Base-by-base conservation (phyloP, 2,329 filamentous ascomycete genomes). In the Sporothrix pseudoabietina region DNA sequence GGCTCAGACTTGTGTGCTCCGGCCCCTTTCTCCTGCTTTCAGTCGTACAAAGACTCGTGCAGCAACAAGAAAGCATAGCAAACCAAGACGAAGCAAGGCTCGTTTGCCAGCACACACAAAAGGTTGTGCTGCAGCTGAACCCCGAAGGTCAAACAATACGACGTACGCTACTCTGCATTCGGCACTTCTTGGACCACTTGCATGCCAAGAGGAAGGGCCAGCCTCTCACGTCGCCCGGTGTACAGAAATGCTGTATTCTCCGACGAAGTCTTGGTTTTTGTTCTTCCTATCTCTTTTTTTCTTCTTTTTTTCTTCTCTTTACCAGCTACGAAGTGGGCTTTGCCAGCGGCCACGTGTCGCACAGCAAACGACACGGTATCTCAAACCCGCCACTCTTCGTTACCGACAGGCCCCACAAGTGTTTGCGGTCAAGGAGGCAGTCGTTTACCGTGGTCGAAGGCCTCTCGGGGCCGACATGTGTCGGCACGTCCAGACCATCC, bases 111-210 rank as follows among this genome's bases (percentile, higher is more conserved):
- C 65, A 68, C 65, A 68, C 44, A 52, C 44, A n/a, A 47, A 47
- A 69, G 61, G 55, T 69, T 30, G 71, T 72, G 65, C 66, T 16
- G 69, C 65, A 61, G 65, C 65, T 69, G 65, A 73, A 69, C 39
- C 39, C 71, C 71, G 61, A 72, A 55, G 35, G 49, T 59, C 22
- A 10, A 55, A 55, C 39, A 35, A 32, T 19, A 66, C 44, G 26
- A 44, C 52, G 35, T 19, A 66, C 44, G 26, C 57, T 41, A 52
- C 44, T 44, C 65, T 68, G 65, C 41, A 32, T 22, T 30, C 65
- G 65, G 65, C 65, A 68, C 65, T 68, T 52, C 44, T 35, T 52
- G 41, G 26, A 68, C 65, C 44, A 52, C 44, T 68, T 68, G 65
- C 65, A 68, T 68, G 65, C 44, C 65, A 68, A 52, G 47, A 68